A percentile compares a stretch with the other conserved stretches of the same genome.
Conservation (phyloP, 1,284 basidiomycete species). For the Apiotrichum brassicae region DNA sequence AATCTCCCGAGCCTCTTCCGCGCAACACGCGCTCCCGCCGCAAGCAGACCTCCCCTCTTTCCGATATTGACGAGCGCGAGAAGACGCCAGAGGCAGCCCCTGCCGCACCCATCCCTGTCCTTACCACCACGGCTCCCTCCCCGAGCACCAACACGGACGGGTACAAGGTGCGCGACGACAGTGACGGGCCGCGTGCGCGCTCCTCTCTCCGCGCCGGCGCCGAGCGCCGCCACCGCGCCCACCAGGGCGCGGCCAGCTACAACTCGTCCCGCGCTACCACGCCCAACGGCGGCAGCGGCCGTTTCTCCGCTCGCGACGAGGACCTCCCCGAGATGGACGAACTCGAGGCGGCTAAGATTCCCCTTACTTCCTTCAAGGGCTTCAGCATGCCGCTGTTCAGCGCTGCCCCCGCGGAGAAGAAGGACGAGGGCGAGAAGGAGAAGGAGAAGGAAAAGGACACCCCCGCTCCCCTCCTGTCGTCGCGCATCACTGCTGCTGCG, state of each 20-base stretch:
- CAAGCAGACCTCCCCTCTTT: slow-evolving; percentile 6
- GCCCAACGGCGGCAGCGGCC: slow-evolving; percentile 24
- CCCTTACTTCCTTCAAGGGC: slow-evolving; percentile 35
- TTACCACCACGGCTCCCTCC: slow-evolving; percentile 40
- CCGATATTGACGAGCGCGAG: slow-evolving; percentile 28
- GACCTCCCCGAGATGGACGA: slow-evolving; percentile 44
- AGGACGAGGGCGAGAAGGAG: slow-evolving; percentile 3
- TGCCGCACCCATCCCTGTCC: slow-evolving; percentile 24
- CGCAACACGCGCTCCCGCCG: slow-evolving; percentile 2
- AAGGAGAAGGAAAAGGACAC: neutral
- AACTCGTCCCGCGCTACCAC: slow-evolving; percentile 30
- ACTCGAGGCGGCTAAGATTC: slow-evolving; percentile 37
- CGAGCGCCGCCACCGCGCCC: slow-evolving; percentile 32
- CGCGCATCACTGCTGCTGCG: slow-evolving; percentile 10
- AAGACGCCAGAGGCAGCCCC: slow-evolving; percentile 27
- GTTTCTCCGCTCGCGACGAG: slow-evolving; percentile 44
- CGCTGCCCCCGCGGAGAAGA: neutral
- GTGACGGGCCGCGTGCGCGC: slow-evolving; percentile 22
- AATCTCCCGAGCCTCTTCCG: slow-evolving; percentile 7
- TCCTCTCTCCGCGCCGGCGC: slow-evolving; percentile 37
- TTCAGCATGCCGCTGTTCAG: slow-evolving; percentile 28
- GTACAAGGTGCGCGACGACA: slow-evolving; percentile 31
- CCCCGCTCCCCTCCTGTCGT: slow-evolving; percentile 11
- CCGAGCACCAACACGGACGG: slow-evolving; percentile 17
- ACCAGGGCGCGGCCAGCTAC: slow-evolving; percentile 36